Evolutionary conservation across 129 eudicot species (phyloP).

Genomic region (Pittosporum tobira): DNA sequence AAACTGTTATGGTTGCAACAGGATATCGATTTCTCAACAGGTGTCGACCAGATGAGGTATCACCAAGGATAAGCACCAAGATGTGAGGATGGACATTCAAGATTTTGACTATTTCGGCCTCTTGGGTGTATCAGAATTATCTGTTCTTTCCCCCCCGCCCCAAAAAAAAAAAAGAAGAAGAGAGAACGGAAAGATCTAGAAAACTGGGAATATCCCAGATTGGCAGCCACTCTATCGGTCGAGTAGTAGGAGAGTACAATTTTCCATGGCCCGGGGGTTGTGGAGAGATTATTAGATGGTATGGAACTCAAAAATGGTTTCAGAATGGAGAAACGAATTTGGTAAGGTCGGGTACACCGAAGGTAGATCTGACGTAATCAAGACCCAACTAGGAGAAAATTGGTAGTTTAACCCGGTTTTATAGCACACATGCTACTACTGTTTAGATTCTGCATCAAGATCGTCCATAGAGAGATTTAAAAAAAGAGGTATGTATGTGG

Average conservation of each 20-base stretch:
- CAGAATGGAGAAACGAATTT: background rate
- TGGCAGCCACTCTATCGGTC: too few species aligned
- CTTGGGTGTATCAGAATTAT: slow-evolving; percentile 21
- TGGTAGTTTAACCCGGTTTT: slow-evolving; percentile 28
- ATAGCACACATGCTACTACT: slow-evolving; percentile 28
- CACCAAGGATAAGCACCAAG: slow-evolving; percentile 73
- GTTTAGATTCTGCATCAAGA: slow-evolving; percentile 55
- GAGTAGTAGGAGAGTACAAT: background rate
- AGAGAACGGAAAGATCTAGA: background rate
- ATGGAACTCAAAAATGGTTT: slow-evolving; percentile 15
- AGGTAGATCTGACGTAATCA: background rate
- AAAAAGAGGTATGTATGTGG: too few species aligned
- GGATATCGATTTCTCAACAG: slow-evolving; percentile 52
- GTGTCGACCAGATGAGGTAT: slow-evolving; percentile 56
- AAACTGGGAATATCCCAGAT: slow-evolving; percentile 12
- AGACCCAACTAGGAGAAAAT: slow-evolving; percentile 14
- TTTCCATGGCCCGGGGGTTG: too few species aligned
- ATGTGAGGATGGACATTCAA: slow-evolving; percentile 53
- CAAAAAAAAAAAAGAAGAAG: too few species aligned
- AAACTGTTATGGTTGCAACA: slow-evolving; percentile 36
- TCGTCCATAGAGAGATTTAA: slow-evolving; percentile 11
- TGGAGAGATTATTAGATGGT: too few species aligned
- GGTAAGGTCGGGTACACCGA: slow-evolving; percentile 28
- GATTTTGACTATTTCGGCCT: slow-evolving; percentile 34
- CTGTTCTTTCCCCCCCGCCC: too few species aligned